phyloP scores from a whole-genome alignment of 73 alveolate species.

The Stentor coeruleus region DNA sequence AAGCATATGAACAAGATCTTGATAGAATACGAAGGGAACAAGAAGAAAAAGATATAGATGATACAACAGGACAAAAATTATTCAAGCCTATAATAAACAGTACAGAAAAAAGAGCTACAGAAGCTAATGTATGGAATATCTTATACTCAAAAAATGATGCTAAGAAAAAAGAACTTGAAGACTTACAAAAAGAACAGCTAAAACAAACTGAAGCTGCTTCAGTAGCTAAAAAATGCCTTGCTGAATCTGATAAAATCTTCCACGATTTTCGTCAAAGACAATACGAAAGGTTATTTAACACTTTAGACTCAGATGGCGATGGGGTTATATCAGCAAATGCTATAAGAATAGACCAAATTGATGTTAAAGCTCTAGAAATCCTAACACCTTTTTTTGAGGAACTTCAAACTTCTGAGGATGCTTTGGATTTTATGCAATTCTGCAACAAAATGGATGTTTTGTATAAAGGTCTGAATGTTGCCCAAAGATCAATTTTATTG shows the following conservation, averaged over 20 bases:
- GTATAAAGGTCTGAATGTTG: background rate
- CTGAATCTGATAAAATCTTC: background rate
- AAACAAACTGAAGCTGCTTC: background rate
- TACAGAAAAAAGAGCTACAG: background rate
- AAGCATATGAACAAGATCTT: background rate
- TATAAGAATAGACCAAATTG: background rate
- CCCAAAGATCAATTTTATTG: background rate
- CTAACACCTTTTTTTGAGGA: background rate
- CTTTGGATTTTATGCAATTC: background rate
- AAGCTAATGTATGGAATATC: background rate
- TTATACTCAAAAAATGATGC: background rate
- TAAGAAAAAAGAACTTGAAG: background rate
- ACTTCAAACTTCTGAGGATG: background rate
- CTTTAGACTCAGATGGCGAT: background rate
- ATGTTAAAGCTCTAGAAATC: background rate
- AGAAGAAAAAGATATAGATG: background rate
- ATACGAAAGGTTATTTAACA: background rate
- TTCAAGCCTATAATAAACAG: background rate
- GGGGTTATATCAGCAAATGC: background rate
- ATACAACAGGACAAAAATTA: background rate
- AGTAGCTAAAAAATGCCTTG: background rate
- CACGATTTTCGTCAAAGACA: background rate
- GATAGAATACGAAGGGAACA: background rate
- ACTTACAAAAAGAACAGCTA: background rate
- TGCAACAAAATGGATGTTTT: background rate